Base-by-base conservation (phyloP, 441 rosid species). In the Francoa sonchifolia region DNA sequence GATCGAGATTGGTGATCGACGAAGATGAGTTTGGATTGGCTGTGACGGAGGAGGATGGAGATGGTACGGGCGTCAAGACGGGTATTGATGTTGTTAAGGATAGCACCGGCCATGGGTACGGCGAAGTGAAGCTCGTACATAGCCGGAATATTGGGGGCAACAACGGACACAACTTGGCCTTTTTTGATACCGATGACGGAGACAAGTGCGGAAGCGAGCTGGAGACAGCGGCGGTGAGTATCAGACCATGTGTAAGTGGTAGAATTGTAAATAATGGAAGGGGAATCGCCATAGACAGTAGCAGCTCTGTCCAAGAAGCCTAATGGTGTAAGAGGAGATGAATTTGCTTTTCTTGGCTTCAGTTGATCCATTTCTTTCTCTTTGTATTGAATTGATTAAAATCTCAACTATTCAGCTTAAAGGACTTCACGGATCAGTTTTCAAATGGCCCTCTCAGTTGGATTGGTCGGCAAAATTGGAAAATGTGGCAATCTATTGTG, bases 91-190 rank as follows among this genome's bases (percentile, higher is more conserved):
- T 33, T 40, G 60, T 77, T 77, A 44, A 77, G 78, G 50, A 77
- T 23, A 6, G 81, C 78, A 1, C 94, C 94, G 25, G 79, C 4
- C 82, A 82, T 74, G 31, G 94, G 90, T 1, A 82, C 77, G 8
- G 87, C 85, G 42, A 86, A 79, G 21, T 79, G 94, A 27, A 77
- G 82, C 87, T 82, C 96, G 57, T 86, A 79, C 87, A 79, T 86
- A 55, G 77, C 73, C 8, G 90, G 81, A 19, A 69, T 44, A 38
- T 75, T 82, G 21, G 77, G 85, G 36, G 90, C 74, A 41, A 86
- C 23, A 31, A 79, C 81, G 35, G 94, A 86, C 31, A 79, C 77
- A 28, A 77, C 82, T 27, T 77, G 45, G n/a, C 74, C 69, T 3
- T 29, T 39, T 4, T 54, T 22, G 66, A 82, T 64, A 3, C 85